Evolutionary conservation across 352 stramenopile genomes (phyloP).

Genomic region (Phytophthora palmivora): DNA sequence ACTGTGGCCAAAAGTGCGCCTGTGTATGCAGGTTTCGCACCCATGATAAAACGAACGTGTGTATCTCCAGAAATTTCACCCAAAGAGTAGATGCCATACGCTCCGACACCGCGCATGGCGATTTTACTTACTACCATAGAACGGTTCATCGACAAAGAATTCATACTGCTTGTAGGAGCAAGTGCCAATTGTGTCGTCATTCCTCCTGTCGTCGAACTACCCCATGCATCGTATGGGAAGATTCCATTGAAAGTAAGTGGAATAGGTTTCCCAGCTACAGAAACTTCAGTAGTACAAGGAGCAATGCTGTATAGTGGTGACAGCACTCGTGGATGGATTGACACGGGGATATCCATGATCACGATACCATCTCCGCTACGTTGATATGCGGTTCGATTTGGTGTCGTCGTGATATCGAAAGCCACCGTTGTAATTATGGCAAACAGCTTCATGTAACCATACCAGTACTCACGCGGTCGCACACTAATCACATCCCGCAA

Average conservation of each 20-base stretch:
- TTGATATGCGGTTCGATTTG: slow-evolving; percentile 42
- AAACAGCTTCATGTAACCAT: slow-evolving; percentile 48
- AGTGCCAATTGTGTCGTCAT: slow-evolving; percentile 30
- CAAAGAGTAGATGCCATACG: slow-evolving; percentile 24
- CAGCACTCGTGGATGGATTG: slow-evolving; percentile 35
- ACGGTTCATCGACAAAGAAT: slow-evolving; percentile 7
- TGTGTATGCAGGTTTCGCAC: slow-evolving; percentile 18
- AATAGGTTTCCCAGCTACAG: slow-evolving; percentile 33
- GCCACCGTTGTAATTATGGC: slow-evolving; percentile 50
- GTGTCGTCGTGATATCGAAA: slow-evolving; percentile 39
- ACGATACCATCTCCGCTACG: slow-evolving; percentile 42
- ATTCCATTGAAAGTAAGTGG: slow-evolving; percentile 24
- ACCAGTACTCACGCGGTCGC: slow-evolving; percentile 35
- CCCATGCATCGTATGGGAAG: slow-evolving; percentile 15
- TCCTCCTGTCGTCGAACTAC: slow-evolving; percentile 13
- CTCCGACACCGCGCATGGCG: slow-evolving; percentile 10
- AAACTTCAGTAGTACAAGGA: slow-evolving; percentile 10
- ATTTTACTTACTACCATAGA: slow-evolving; percentile 1
- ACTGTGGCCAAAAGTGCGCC: slow-evolving; percentile 22
- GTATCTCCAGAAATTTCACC: slow-evolving; percentile 15
- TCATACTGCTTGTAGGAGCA: slow-evolving; percentile 12
- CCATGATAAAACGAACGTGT: slow-evolving; percentile 17
- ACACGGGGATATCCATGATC: slow-evolving; percentile 47
- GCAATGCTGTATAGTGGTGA: slow-evolving; percentile 20
- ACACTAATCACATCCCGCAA: slow-evolving; percentile 36